phyloP scores from a whole-genome alignment of 139 green algal genomes.

The Spirogloea muscicola region DNA sequence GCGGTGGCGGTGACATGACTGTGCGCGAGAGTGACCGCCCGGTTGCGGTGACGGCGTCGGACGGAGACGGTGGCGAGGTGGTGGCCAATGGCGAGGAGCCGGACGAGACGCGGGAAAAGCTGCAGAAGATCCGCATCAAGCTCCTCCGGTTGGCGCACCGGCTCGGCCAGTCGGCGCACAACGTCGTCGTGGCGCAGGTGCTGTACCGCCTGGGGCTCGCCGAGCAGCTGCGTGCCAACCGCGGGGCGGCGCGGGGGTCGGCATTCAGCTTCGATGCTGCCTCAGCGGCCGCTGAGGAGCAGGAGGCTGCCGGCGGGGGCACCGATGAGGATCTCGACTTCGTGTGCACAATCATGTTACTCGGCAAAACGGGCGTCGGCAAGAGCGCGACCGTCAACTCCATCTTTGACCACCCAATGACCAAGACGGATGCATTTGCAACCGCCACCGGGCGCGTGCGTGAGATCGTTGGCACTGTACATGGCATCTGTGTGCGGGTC shows the following conservation, averaged over 20 bases:
- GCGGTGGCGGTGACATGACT: neutral
- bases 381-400: constrained; percentile 70
- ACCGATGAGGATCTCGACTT: constrained; percentile 53
- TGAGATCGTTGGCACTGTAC: constrained; percentile 52
- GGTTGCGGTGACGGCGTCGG: neutral
- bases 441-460: constrained; percentile 53
- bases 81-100: constrained; percentile 26
- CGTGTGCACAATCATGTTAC: constrained; percentile 64
- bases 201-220: constrained; percentile 71
- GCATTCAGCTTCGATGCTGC: constrained; percentile 31
- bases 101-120: constrained; percentile 27
- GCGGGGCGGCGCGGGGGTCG: neutral
- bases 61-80: neutral
- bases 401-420: constrained; percentile 52
- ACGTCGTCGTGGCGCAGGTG: constrained; percentile 60
- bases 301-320: constrained; percentile 36
- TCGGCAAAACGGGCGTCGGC: constrained; percentile 67
- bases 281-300: constrained; percentile 41
- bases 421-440: constrained; percentile 33
- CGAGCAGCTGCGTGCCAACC: constrained; percentile 61
- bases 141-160: constrained; percentile 59
- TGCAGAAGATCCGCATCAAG: constrained; percentile 61
- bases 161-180: constrained; percentile 50
- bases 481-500: constrained; percentile 64
- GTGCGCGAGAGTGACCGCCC: neutral